Percentiles rank a stretch among this genome's conserved stretches.
These are phyloP conservation scores for Tylopilus plumbeoviolaceoides DNA, from an alignment of 768 basidiomycete species.

Conservation along the genomic window DNA sequence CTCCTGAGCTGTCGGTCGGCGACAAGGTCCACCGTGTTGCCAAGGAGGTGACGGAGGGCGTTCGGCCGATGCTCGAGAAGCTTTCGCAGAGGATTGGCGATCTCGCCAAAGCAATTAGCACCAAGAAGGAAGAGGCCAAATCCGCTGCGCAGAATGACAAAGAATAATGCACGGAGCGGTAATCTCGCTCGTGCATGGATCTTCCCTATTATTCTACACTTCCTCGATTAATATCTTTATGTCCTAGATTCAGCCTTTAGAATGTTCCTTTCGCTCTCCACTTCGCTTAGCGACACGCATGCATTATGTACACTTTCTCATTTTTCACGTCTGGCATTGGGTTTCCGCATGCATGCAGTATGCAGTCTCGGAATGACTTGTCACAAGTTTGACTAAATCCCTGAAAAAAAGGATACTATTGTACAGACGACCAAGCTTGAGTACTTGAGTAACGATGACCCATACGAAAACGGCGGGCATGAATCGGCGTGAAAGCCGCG, in stretches of 20 bases:
- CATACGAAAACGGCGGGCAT: neutral
- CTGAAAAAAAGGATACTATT: neutral
- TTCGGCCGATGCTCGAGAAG: constrained; percentile 57
- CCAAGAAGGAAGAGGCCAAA: constrained; percentile 27
- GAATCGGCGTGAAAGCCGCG: neutral
- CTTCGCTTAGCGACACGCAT: constrained; percentile 15
- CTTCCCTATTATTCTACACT: constrained; percentile 7
- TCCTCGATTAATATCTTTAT: constrained; percentile 10
- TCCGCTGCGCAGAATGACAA: constrained; percentile 7
- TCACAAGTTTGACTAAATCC: too few relatives aligned
- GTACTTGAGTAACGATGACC: neutral
- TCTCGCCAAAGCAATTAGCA: constrained; percentile 21
- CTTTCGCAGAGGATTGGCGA: constrained; percentile 39
- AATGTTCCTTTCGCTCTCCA: constrained; percentile 11
- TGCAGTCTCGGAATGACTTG: constrained; percentile 2
- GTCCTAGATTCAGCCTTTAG: constrained; percentile 28
- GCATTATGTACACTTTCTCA: constrained; percentile 21
- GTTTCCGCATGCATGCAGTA: constrained; percentile 17
- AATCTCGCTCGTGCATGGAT: neutral
- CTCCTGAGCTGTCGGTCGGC: constrained; percentile 51
- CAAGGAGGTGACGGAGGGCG: constrained; percentile 55
- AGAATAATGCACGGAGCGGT: constrained; percentile 10
- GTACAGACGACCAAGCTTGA: constrained; percentile 4
- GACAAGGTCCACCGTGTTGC: constrained; percentile 60
- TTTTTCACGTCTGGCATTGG: constrained; percentile 5